Evolutionary conservation across 495 filamentous ascomycete genomes (phyloP), one percentile per base, ranked within the genome.

Genomic region (Penicillium manginii): DNA sequence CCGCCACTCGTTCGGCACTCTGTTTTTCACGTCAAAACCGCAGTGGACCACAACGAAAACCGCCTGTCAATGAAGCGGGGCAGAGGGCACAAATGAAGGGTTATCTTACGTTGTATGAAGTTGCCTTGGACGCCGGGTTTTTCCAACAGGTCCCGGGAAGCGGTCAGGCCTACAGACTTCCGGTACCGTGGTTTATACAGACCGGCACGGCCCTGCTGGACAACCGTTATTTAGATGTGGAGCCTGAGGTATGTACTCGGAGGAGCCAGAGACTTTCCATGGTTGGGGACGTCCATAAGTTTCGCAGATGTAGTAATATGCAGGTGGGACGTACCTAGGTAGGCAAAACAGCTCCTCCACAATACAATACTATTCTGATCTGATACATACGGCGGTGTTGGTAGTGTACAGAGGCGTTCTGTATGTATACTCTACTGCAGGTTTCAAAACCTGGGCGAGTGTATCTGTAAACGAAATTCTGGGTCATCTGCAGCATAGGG

Each of bases 201-300:
- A 17, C 55, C 67, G 67, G 67, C 50, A 60, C 67, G 64, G 64
- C 61, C 67, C 67, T 67, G 59, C 53, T 51, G 19, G n/a, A 63
- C 33, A 67, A 65, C 67, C 67, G 61, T 58, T 67, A 57, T 62
- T 62, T 47, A 49, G 18, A 53, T 18, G 67, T 67, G 64, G 67
- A 68, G 64, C 50, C 50, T 43, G 42, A 29, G 43, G 56, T 58
- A 55, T 54, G 58, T 58, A 64, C 29, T 57, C 39, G 39, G 35
- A 58, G 11, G 53, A 22, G 12, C 11, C 21, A 23, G 40, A 29
- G 19, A 22, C 40, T 65, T 63, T 57, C 62, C 52, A 63, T 60
- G 66, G 60, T 62, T 60, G 43, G 11, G 19, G 21, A 29, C 42
- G 32, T 14, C 50, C 31, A 8, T n/a, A 50, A 23, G 18, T 61